Base-by-base conservation (phyloP, 2,329 filamentous ascomycete genomes). In the Fusarium secorum region DNA sequence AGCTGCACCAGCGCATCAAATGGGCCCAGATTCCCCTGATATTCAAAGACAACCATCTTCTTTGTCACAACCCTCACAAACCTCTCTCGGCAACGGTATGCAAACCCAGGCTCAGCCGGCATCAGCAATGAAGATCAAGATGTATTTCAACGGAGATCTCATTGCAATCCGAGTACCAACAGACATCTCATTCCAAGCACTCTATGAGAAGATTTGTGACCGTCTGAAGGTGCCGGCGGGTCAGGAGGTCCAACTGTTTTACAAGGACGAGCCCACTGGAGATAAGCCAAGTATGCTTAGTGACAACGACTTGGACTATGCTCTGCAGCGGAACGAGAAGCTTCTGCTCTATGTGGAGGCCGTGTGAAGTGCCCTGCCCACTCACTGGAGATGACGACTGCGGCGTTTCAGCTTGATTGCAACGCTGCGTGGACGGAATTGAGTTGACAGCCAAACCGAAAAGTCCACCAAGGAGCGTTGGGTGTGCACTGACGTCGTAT, bases 71-170 rank as follows among this genome's bases (percentile, higher is more conserved):
- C 72, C 85, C 10, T 87, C 86, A 1, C 85, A 88, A 53, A 87
- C 86, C 39, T 71, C 72, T 24, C 59, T 91, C 87, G 10, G 80
- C 14, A 84, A 85, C 1, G 84, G 82, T 22, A 79, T 85, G 55
- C 83, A 81, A 17, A 67, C 74, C 26, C 72, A 73, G 15, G 68
- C 66, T 26, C 75, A 85, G 59, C 79, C 80, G 36, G 78, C 82
- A 11, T 82, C 86, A 11, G 87, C 89, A 7, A 91, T 98, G 84
- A 98, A 98, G 81, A 93, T 98, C 79, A 98, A 98, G 83, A 91
- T 98, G 58, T 96, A 93, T 83, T 98, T 94, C 83, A 93, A 95
- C 72, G 92, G 95, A 66, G 95, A 98, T 73, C 89, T 97, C 61
- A 95, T 98, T 73, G 93, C 96, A 46, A 94, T 99, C 76, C 91